Conservation (phyloP, 345 rosid genomes). For the Hibiscus syriacus region DNA sequence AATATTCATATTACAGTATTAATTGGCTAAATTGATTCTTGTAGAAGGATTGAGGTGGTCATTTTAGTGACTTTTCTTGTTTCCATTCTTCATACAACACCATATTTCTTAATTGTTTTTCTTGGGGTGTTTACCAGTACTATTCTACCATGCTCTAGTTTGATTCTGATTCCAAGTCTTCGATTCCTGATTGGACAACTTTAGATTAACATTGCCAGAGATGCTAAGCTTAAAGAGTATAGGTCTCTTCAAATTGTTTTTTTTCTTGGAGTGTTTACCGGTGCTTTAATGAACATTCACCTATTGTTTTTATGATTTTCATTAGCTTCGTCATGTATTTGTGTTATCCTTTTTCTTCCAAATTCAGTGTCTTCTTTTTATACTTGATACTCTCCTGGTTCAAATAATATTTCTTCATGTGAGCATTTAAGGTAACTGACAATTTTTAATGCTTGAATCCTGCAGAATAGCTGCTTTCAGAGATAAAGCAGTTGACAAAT, state of each 20-base stretch:
- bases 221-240: not conserved
- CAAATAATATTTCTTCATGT: not conserved
- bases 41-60: not conserved
- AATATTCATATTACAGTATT: not conserved
- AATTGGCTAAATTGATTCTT: not conserved
- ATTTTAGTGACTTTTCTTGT: not conserved
- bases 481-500: conserved; percentile 80
- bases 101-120: not conserved
- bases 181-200: not conserved
- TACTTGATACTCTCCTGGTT: not conserved
- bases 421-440: not conserved
- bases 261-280: not conserved
- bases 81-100: not conserved
- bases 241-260: not conserved
- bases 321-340: not conserved
- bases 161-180: not conserved
- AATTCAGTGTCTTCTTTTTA: not conserved
- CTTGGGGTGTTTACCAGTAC: not conserved
- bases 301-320: not conserved
- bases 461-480: conserved; percentile 71
- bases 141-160: not conserved
- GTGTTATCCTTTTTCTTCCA: not conserved
- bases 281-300: not conserved
- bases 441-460: conserved; percentile 14
- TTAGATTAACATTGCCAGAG: not conserved